phyloP scores from a whole-genome alignment of 257 asterid species.

The Nyctanthes arbortristis region DNA sequence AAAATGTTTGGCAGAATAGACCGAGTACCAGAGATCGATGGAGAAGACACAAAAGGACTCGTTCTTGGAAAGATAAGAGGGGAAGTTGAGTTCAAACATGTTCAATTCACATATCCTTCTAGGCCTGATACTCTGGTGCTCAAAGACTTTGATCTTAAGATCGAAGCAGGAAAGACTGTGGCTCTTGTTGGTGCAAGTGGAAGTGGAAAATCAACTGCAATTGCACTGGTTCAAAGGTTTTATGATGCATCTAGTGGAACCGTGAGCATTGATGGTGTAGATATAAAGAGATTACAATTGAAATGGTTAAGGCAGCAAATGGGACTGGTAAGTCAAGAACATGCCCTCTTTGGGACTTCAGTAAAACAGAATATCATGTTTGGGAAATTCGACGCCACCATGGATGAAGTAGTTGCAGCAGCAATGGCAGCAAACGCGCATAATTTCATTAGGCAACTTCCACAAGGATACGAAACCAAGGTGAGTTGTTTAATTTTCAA shows the following conservation, averaged over 20 bases:
- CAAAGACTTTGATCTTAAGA: conserved; percentile 56
- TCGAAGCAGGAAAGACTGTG: conserved; percentile 73
- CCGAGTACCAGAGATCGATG: conserved; percentile 65
- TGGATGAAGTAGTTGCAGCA: conserved; percentile 76
- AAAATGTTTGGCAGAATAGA: conserved; percentile 68
- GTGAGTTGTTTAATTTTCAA: no score
- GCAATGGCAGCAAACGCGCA: conserved; percentile 90
- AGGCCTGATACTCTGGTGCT: conserved; percentile 67
- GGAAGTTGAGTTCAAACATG: conserved; percentile 58
- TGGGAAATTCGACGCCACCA: conserved; percentile 69
- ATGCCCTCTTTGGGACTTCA: conserved; percentile 80
- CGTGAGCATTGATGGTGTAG: conserved; percentile 65
- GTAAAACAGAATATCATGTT: conserved; percentile 70
- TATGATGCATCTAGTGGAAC: conserved; percentile 62
- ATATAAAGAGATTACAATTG: conserved; percentile 54
- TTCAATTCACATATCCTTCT: conserved; percentile 63
- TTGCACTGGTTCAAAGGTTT: conserved; percentile 69
- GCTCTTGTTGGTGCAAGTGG: conserved; percentile 95
- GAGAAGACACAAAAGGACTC: conserved; percentile 48
- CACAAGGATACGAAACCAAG: conserved; percentile 81
- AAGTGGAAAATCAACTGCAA: conserved; percentile 83
- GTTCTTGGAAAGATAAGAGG: conserved; percentile 51
- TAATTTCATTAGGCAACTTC: conserved; percentile 72
- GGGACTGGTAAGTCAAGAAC: conserved; percentile 94
- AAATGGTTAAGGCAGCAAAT: conserved; percentile 77